phyloP scores from a whole-genome alignment of 495 filamentous ascomycete species.

The Neurospora tetrasperma region DNA sequence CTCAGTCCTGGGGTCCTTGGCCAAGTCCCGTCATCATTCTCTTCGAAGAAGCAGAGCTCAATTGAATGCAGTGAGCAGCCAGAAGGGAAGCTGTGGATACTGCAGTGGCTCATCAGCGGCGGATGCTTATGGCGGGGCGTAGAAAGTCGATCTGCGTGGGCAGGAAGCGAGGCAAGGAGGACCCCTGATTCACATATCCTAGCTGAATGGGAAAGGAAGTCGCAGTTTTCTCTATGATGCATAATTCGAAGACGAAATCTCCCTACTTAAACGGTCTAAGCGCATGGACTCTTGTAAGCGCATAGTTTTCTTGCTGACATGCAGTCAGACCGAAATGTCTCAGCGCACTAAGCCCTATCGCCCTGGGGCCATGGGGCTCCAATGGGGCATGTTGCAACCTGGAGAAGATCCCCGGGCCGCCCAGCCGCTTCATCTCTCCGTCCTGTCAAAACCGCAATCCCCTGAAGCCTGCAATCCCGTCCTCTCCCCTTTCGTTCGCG shows the following conservation, averaged over 20 bases:
- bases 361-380: neutral
- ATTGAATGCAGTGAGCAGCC: too few species aligned
- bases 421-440: neutral
- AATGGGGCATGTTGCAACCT: neutral
- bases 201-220: neutral
- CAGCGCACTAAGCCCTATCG: neutral
- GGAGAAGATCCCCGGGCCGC: neutral
- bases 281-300: neutral
- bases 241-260: neutral
- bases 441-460: neutral
- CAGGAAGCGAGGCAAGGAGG: neutral
- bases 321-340: neutral
- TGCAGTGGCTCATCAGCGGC: neutral
- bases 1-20: neutral
- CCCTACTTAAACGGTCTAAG: neutral
- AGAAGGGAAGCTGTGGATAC: neutral
- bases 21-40: neutral
- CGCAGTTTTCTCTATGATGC: neutral
- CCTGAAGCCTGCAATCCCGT: neutral
- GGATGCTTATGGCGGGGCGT: neutral
- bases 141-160: neutral
- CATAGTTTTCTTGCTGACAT: neutral
- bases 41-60: neutral
- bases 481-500: slow-evolving; percentile 15
- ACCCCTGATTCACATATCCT: neutral